Evolutionary conservation across 208 protist species (phyloP).

Genomic region (Crithidia expoeki): DNA sequence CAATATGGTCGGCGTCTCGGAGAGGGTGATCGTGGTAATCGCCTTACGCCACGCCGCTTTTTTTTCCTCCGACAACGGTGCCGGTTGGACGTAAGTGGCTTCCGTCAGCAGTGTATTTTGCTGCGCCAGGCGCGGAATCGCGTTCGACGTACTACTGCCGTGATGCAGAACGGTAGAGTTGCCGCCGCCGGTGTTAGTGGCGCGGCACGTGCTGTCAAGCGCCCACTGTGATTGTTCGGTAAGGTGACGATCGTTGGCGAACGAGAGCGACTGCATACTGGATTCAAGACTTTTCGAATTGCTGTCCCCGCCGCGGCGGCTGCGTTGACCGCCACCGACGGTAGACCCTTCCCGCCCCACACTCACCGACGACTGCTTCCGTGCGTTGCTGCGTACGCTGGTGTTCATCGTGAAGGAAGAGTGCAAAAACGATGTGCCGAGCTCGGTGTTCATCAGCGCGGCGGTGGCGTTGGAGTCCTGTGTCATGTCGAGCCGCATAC

Average conservation of each 20-base stretch:
- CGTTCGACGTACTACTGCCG: slow-evolving; percentile 7
- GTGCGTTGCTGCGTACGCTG: slow-evolving; percentile 17
- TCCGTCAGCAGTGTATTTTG: slow-evolving; percentile 42
- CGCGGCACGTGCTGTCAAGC: slow-evolving; percentile 12
- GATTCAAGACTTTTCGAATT: slow-evolving; percentile 36
- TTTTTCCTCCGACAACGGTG: slow-evolving; percentile 49
- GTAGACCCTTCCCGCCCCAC: background rate
- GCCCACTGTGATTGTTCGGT: slow-evolving; percentile 17
- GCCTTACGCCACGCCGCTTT: slow-evolving; percentile 54
- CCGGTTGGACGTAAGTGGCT: slow-evolving; percentile 23
- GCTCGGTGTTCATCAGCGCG: slow-evolving; percentile 25
- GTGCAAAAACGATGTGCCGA: slow-evolving; percentile 68
- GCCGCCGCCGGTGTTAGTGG: slow-evolving; percentile 8
- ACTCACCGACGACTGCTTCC: slow-evolving; percentile 1
- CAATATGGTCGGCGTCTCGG: slow-evolving; percentile 88
- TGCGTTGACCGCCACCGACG: slow-evolving; percentile 8
- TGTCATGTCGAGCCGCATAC: slow-evolving; percentile 13
- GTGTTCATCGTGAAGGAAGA: slow-evolving; percentile 66
- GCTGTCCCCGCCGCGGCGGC: slow-evolving; percentile 26
- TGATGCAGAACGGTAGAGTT: background rate
- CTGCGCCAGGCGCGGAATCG: slow-evolving; percentile 20
- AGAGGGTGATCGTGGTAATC: slow-evolving; percentile 70
- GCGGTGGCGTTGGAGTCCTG: slow-evolving; percentile 7
- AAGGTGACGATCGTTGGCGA: slow-evolving; percentile 24
- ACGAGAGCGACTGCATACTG: slow-evolving; percentile 44